Evolutionary conservation across 495 filamentous ascomycete genomes (phyloP).

Genomic region (Podospora australis): DNA sequence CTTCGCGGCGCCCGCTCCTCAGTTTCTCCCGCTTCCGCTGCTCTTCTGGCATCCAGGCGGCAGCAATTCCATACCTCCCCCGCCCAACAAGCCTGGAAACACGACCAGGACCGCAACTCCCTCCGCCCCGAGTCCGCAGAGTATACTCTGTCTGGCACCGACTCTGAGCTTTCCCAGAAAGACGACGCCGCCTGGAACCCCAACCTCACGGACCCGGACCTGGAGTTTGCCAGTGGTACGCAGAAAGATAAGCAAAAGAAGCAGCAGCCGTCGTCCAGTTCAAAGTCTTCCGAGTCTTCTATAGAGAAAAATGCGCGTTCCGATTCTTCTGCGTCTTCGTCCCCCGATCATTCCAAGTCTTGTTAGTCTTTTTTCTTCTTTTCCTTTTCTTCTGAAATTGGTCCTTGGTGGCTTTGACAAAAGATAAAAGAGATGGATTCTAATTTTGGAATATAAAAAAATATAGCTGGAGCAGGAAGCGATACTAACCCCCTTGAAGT

Average conservation of each 20-base stretch:
- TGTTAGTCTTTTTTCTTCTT: too few species aligned
- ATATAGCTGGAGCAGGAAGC: too few species aligned
- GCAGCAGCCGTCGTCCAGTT: too few species aligned
- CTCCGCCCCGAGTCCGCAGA: constrained; percentile 35
- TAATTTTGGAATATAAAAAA: too few species aligned
- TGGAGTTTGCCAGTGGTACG: constrained; percentile 18
- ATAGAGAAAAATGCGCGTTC: too few species aligned
- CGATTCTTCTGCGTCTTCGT: too few species aligned
- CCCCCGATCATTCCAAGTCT: too few species aligned
- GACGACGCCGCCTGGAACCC: constrained; percentile 37
- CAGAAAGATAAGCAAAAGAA: too few species aligned
- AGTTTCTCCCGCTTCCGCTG: not conserved
- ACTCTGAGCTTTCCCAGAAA: constrained; percentile 32
- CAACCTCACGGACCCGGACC: constrained; percentile 33
- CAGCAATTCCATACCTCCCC: constrained; percentile 20
- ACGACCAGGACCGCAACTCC: constrained; percentile 36
- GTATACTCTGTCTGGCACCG: constrained; percentile 30
- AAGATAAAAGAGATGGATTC: too few species aligned
- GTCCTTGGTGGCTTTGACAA: too few species aligned
- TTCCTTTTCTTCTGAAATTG: too few species aligned
- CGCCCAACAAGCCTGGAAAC: constrained; percentile 24
- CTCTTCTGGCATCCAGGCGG: not conserved
- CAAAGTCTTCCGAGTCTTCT: too few species aligned
- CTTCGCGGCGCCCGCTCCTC: not conserved
- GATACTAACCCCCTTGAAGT: constrained; percentile 33